Base-by-base conservation (phyloP, 345 rosid species). In the Pelargonium nanum region DNA sequence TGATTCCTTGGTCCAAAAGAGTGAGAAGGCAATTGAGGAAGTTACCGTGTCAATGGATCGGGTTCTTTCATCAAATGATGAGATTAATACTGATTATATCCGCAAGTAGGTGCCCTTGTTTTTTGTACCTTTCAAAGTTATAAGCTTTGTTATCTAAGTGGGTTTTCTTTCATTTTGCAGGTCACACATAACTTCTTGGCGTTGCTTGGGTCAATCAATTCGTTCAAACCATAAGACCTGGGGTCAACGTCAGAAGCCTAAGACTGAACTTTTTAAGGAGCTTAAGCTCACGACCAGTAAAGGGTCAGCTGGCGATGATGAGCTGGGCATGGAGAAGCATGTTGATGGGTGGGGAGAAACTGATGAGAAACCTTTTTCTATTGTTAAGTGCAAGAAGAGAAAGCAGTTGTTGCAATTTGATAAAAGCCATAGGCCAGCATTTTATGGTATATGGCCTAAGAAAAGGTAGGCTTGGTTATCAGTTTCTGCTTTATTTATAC, bases 401-500 rank as follows among this genome's bases (percentile, higher is more conserved):
- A 87, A 76, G 72, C 80, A 93, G 74, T 72, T 93, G 64, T 66
- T 93, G 76, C 96, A 93, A 63, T 89, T 87, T 80, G 94, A 80
- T 74, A 87, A 93, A 79, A 81, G 83, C 77, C 66, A 73, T 63
- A 84, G 99, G 62, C 97, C 96, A 71, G 96, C 90, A 65, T 93
- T 93, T 79, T 93, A 81, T 68, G 99, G 99, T 55, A 71, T 83
- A 57, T 93, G 96, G 99, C 91, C 90, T 19, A 77, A 73, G 78
- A 79, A 77, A 78, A 89, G 99, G 97, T 93, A 70, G 65, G 70
- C 53, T 28, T 45, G 62, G 23, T 9, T 59, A 58, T 56, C 50
- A 2, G 52, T 45, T 45, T 62, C 22, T n/a, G 21, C 52, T 20
- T 57, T 22, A 32, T 22, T 60, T 28, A 28, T 28, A 28, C 32